These are phyloP conservation scores for Begonia peltatifolia DNA, from an alignment of 306 rosid genomes.

Conservation along the genomic window DNA sequence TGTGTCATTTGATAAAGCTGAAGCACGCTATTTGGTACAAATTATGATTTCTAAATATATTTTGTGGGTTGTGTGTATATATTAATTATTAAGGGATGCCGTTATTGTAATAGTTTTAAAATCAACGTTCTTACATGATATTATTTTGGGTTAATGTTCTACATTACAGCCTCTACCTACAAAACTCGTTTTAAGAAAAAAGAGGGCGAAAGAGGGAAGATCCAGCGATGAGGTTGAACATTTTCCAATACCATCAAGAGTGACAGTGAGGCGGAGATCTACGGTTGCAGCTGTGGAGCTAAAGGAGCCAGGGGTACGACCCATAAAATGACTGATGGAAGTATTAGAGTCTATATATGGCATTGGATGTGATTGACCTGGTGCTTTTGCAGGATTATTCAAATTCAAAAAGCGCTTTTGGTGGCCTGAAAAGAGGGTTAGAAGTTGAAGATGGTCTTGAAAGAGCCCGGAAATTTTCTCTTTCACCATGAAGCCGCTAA, in stretches of 20 bases:
- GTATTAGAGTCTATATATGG: too few relatives aligned
- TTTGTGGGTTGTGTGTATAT: conserved; percentile 1
- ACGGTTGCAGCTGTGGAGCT: conserved; percentile 58
- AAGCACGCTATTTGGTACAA: conserved; percentile 77
- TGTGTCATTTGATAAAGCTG: conserved; percentile 73
- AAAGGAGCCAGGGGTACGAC: conserved; percentile 59
- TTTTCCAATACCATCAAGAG: conserved; percentile 66
- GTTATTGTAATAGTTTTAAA: neutral
- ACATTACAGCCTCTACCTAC: conserved; percentile 86
- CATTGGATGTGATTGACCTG: neutral
- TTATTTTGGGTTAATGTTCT: neutral
- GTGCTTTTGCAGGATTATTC: conserved; percentile 48
- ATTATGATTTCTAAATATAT: conserved; percentile 5
- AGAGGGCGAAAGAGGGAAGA: conserved; percentile 89
- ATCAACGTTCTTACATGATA: neutral
- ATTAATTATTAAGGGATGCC: too few relatives aligned
- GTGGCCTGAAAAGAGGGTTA: conserved; percentile 24
- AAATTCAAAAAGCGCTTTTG: conserved; percentile 29
- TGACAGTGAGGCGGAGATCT: conserved; percentile 66
- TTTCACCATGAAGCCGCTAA: conserved; percentile 48
- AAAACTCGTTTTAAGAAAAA: conserved; percentile 74
- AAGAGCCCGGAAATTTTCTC: conserved; percentile 33
- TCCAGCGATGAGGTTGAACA: conserved; percentile 73
- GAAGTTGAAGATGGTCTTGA: conserved; percentile 65
- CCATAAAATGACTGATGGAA: neutral